Base-by-base conservation (phyloP, 352 stramenopile genomes). In the Blastocystis hominis region DNA sequence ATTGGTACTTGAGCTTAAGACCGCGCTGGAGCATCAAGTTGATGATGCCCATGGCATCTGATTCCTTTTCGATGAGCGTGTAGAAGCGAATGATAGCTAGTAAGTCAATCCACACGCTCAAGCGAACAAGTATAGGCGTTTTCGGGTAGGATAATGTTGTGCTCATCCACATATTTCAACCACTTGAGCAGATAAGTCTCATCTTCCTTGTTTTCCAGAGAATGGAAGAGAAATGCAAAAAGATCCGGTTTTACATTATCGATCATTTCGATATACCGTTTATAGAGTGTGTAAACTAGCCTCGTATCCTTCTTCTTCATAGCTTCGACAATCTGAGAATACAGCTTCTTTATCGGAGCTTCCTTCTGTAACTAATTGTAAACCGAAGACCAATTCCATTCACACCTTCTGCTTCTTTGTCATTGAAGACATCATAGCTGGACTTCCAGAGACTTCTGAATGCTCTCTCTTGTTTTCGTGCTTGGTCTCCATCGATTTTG, bases 81-180 rank as follows among this genome's bases (percentile, higher is more conserved):
- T 53, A 84, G 72, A 84, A 84, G 7, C 62, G 72, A 30, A 84
- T 84, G 42, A 84, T 64, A 6, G 44, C 72, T 84, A 66, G 5
- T n/a, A 30, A 36, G 7, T 84, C 24, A 66, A 40, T 20, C 40
- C 2, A 2, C 6, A n/a, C 13, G 0, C 17, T 1, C 42, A 84
- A 53, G 24, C 5, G 4, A 17, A 84, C 72, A 84, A 15, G 55
- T 61, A 40, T 84, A 84, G 20, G 53, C 47, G 68, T 84, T 84
- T 53, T 84, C 72, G 30, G 47, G 47, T 38, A 84, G 24, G 9
- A 24, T 20, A 53, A 84, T 68, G 5, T 84, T 34, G 0, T 68
- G 2, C 1, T 68, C 36, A 47, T 36, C 17, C 34, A 64, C 20
- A 36, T 50, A 47, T 46, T 59, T 44, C 20, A 84, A 5, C 72